Evolutionary conservation across 2,329 filamentous ascomycete genomes (phyloP).

Genomic region (Botrytis medusae): DNA sequence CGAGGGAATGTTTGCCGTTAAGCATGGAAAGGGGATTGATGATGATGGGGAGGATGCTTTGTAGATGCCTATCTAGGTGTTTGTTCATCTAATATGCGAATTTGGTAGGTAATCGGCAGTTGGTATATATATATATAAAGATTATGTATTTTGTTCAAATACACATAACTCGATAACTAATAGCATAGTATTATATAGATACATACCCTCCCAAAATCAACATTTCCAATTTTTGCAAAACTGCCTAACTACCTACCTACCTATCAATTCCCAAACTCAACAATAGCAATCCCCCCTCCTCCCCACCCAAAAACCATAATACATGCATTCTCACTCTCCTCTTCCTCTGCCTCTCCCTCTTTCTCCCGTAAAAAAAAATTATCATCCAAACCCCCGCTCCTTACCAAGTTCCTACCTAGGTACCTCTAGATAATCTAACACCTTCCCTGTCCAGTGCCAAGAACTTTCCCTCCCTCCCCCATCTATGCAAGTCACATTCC

Average conservation of each 20-base stretch:
- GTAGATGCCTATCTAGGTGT: not conserved
- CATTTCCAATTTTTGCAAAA: not conserved
- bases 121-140: not conserved
- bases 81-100: not conserved
- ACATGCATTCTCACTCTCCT: too few species aligned
- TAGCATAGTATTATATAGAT: not conserved
- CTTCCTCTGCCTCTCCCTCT: too few species aligned
- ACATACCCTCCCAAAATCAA: not conserved
- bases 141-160: not conserved
- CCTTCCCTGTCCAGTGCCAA: too few species aligned
- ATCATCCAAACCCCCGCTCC: not conserved
- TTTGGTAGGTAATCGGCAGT: too few species aligned
- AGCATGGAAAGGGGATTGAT: constrained; percentile 18
- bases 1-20: constrained; percentile 54
- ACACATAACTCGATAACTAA: not conserved
- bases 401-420: not conserved
- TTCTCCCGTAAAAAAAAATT: too few species aligned
- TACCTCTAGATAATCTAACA: too few species aligned
- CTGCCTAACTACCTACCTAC: too few species aligned
- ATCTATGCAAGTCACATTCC: too few species aligned
- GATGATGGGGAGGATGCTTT: constrained; percentile 17
- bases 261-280: too few species aligned
- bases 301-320: too few species aligned
- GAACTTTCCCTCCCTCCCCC: too few species aligned
- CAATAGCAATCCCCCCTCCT: too few species aligned